phyloP scores from a whole-genome alignment of 106 monocot species.

The Phalaenopsis aphrodite region DNA sequence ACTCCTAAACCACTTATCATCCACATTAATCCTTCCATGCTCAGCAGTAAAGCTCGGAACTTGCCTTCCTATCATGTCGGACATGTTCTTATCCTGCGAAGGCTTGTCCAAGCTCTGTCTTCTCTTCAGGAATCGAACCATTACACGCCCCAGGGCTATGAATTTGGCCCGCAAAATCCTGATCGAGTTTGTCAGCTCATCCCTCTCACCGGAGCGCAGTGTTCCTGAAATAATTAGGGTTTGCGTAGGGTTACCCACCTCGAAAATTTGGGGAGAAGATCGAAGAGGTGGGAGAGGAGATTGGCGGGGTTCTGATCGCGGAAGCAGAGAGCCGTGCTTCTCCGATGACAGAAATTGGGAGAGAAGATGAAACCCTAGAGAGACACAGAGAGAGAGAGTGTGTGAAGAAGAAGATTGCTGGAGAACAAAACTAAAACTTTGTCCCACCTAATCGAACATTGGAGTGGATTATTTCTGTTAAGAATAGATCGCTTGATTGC shows the following conservation, averaged over 20 bases:
- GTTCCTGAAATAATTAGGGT: neutral
- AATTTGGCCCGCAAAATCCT: constrained; percentile 1
- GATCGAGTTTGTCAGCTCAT: constrained; percentile 5
- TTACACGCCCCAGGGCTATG: constrained; percentile 15
- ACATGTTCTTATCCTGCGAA: constrained; percentile 16
- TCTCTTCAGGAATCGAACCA: constrained; percentile 39
- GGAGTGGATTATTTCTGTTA: neutral
- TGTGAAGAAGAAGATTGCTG: neutral
- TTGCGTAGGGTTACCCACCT: neutral
- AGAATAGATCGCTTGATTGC: neutral
- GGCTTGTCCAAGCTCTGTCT: constrained; percentile 30
- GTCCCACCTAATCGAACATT: constrained; percentile 2
- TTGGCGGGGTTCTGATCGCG: neutral
- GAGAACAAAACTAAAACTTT: neutral
- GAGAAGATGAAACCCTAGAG: neutral
- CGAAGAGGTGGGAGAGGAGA: neutral
- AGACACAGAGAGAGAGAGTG: neutral
- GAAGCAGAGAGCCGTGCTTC: neutral
- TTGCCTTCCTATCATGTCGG: constrained; percentile 14
- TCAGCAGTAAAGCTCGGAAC: constrained; percentile 7
- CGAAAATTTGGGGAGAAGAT: neutral
- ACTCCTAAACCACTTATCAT: neutral
- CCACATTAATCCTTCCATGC: neutral
- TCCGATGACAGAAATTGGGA: neutral
- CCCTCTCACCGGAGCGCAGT: constrained; percentile 1